Evolutionary conservation across 2,329 filamentous ascomycete species (phyloP), one percentile per base, ranked within the genome.

Genomic region (Penicillium frequentans): DNA sequence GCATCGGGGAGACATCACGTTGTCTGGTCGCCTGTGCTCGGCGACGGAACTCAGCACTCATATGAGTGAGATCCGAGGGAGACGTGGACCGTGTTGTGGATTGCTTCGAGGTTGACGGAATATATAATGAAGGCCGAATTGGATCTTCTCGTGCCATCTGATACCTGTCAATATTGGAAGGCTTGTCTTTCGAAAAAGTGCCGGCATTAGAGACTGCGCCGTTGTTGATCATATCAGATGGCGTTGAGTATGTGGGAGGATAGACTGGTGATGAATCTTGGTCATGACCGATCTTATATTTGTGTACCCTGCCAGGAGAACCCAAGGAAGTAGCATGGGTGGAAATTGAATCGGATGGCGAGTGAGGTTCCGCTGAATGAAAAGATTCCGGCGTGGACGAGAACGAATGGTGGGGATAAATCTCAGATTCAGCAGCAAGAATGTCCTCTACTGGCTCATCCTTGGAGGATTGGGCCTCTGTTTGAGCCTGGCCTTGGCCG

Each of bases 1-100:
- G 88, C 59, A 92, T 80, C 0, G 89, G 87, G 0, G 88, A 88
- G 8, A 89, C 77, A 9, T 83, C 82, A 37, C 85, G 82, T 56
- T 82, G 79, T 55, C 81, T 78, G 2, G 80, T 77, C 14, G 82
- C 79, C 7, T 84, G 86, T 2, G 83, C 80, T 24, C 86, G 83
- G 47, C 85, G 78, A 47, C 82, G 81, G 47, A 82, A 70, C 33
- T 70, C 67, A 6, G 64, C 43, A 49, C 70, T 74, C 60, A 71
- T 72, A 31, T 67, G 68, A 35, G 63, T 57, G 14, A 70, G 63
- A 43, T 72, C 63, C 6, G 68, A 56, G 3, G 61, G 57, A 6
- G 60, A 56, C 16, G 69, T 73, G 76, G 61, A 67, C 64, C 64
- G 62, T 72, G 50, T 57, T 73, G 37, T 5, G 33, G 48, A 3